These are phyloP conservation scores for Talaromyces ruber DNA, from an alignment of 495 filamentous ascomycete genomes.

Conservation along the genomic window DNA sequence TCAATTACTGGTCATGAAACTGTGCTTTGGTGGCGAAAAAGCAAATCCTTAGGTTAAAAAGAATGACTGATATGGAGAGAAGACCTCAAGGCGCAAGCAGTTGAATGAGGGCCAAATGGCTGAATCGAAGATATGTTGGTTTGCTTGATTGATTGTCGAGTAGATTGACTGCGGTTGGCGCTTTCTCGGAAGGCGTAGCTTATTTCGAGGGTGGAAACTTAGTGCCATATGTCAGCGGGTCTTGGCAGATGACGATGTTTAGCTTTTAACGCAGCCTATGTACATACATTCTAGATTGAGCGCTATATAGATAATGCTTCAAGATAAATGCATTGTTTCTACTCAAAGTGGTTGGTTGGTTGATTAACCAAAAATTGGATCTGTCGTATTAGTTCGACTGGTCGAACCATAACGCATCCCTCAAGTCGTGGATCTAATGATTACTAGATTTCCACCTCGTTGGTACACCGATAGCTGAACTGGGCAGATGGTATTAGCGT, in stretches of 20 bases:
- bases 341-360: too few species aligned
- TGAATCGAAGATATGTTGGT: background rate
- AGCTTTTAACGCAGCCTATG: background rate
- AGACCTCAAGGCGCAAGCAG: background rate
- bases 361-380: background rate
- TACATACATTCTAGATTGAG: background rate
- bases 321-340: background rate
- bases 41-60: background rate
- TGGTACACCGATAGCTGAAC: background rate
- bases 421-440: background rate
- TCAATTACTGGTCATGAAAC: background rate
- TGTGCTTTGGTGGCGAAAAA: background rate
- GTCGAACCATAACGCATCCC: background rate
- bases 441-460: background rate
- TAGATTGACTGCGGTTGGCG: background rate
- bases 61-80: background rate
- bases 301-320: background rate
- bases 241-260: background rate
- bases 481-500: background rate
- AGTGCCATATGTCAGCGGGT: background rate
- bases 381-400: background rate
- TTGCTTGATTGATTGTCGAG: background rate
- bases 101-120: background rate
- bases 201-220: background rate
- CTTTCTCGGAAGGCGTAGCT: background rate